phyloP scores from a whole-genome alignment of 2,329 filamentous ascomycete species.

The Talaromyces sp. region DNA sequence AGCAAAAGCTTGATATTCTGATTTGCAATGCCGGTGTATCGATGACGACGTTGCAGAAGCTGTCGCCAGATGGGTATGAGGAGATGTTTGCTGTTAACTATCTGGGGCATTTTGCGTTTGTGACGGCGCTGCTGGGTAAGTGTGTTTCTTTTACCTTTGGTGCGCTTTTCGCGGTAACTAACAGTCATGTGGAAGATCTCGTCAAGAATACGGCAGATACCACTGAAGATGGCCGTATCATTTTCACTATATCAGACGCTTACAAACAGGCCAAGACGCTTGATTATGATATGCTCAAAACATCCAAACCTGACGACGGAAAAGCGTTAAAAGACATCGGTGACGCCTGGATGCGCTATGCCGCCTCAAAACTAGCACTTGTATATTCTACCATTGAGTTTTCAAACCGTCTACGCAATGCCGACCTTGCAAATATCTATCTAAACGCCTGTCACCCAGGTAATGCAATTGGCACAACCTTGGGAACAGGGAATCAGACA shows the following conservation, averaged over 20 bases:
- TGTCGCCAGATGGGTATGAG: slow-evolving; percentile 11
- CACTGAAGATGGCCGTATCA: slow-evolving; percentile 7
- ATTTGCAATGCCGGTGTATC: slow-evolving; percentile 12
- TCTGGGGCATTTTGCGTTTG: slow-evolving; percentile 11
- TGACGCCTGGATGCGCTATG: slow-evolving; percentile 6
- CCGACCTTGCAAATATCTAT: slow-evolving; percentile 1
- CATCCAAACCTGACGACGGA: slow-evolving; percentile 6
- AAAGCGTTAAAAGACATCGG: slow-evolving; percentile 3
- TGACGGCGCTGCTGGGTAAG: slow-evolving; percentile 4
- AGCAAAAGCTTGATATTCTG: slow-evolving; percentile 7
- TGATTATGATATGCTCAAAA: slow-evolving; percentile 8
- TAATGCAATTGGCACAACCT: slow-evolving; percentile 5
- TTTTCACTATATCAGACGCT: slow-evolving; percentile 8
- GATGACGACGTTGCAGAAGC: slow-evolving; percentile 10
- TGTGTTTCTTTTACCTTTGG: not conserved
- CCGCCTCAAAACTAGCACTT: slow-evolving; percentile 5
- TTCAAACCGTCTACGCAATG: not conserved
- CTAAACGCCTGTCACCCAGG: slow-evolving; percentile 10
- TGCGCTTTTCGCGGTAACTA: not conserved
- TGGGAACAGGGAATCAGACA: slow-evolving; percentile 6
- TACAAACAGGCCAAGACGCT: slow-evolving; percentile 5
- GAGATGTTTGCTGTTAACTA: slow-evolving; percentile 11
- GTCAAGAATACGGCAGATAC: slow-evolving; percentile 7
- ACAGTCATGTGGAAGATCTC: slow-evolving; percentile 4
- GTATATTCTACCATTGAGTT: slow-evolving; percentile 7